Percentiles rank a stretch among this genome's conserved stretches.
These are phyloP conservation scores for Paraglomus occultum DNA, from an alignment of 192 early-diverging fungal genomes.

Conservation along the genomic window DNA sequence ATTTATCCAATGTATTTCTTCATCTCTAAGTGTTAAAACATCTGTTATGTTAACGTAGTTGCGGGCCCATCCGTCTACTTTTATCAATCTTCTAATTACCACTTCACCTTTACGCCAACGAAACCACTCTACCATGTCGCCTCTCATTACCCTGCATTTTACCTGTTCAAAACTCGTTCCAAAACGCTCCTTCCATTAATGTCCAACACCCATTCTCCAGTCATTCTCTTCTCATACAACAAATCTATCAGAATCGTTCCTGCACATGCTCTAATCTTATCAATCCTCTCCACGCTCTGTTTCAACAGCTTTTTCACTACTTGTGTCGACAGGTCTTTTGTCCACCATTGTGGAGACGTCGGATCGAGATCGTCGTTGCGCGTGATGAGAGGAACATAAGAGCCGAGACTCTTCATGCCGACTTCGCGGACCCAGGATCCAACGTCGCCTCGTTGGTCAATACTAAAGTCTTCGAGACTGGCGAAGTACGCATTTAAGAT, in stretches of 20 bases:
- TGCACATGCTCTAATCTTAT: conserved; percentile 74
- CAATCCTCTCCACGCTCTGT: conserved; percentile 91
- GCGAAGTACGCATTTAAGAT: conserved; percentile 55
- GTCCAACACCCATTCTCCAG: conserved; percentile 25
- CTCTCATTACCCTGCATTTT: not conserved
- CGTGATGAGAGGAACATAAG: conserved; percentile 43
- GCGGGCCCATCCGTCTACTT: conserved; percentile 25
- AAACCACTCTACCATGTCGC: conserved; percentile 10
- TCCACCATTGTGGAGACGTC: conserved; percentile 36
- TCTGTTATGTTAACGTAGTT: conserved; percentile 30
- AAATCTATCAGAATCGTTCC: conserved; percentile 59
- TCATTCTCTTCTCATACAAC: conserved; percentile 32
- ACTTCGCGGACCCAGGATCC: conserved; percentile 89
- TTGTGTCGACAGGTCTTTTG: conserved; percentile 35
- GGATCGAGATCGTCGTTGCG: conserved; percentile 31
- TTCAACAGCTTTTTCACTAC: conserved; percentile 57
- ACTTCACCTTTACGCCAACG: not conserved
- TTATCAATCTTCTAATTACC: not conserved
- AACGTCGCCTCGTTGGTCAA: conserved; percentile 92
- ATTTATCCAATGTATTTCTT: conserved; percentile 59
- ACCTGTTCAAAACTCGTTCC: conserved; percentile 31
- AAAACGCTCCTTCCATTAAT: conserved; percentile 31
- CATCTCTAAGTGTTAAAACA: conserved; percentile 25
- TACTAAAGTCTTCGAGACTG: conserved; percentile 81
- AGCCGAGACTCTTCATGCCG: conserved; percentile 58